Evolutionary conservation across 2,329 filamentous ascomycete genomes (phyloP).

Genomic region (Talaromyces sp.): DNA sequence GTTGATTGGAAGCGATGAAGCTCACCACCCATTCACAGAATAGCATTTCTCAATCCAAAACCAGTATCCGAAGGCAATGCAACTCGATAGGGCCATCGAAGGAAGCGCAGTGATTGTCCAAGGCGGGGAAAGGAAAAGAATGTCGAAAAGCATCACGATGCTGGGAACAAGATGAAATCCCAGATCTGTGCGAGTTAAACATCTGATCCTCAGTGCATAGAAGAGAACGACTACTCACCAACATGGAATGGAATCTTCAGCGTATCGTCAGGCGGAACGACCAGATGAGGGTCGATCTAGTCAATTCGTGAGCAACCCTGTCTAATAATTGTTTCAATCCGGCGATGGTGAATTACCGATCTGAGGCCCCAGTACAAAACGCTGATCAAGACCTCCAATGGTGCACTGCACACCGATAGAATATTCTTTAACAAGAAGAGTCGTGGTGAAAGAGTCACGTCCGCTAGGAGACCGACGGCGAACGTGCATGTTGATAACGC

Average conservation of each 20-base stretch:
- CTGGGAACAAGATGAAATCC: constrained; percentile 51
- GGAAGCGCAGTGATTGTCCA: constrained; percentile 53
- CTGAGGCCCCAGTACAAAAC: constrained; percentile 58
- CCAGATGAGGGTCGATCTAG: constrained; percentile 44
- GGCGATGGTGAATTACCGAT: constrained; percentile 28
- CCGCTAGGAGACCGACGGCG: constrained; percentile 49
- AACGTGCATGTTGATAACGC: constrained; percentile 53
- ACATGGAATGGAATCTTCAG: constrained; percentile 31
- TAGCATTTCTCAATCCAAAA: constrained; percentile 60
- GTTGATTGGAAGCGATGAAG: not conserved
- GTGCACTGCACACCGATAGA: constrained; percentile 53
- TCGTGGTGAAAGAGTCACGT: constrained; percentile 47
- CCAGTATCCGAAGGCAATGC: constrained; percentile 57
- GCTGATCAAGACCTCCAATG: constrained; percentile 56
- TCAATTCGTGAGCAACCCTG: constrained; percentile 8
- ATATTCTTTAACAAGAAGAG: constrained; percentile 56
- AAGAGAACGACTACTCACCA: constrained; percentile 23
- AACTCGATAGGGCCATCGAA: constrained; percentile 45
- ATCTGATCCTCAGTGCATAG: too few relatives aligned
- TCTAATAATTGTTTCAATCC: not conserved
- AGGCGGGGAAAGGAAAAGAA: constrained; percentile 56
- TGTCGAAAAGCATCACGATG: constrained; percentile 50
- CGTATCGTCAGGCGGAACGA: constrained; percentile 45
- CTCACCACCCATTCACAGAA: constrained; percentile 54
- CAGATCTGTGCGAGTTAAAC: constrained; percentile 31